Base-by-base conservation (phyloP, 164 flowering plant species). In the Akebia trifoliata region DNA sequence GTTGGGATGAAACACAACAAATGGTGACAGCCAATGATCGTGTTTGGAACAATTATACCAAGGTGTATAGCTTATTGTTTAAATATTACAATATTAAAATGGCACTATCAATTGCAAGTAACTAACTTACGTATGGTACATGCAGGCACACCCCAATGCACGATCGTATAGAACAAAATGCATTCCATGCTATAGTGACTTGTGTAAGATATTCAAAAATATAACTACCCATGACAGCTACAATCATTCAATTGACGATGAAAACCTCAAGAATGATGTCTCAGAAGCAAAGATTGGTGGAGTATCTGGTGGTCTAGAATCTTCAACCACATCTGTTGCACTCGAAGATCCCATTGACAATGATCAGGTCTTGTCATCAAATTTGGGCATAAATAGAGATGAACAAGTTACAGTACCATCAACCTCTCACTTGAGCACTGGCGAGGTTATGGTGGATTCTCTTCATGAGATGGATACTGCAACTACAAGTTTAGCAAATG, bases 21-120 rank as follows among this genome's bases (percentile, higher is more conserved):
- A 80, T 80, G 83, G 82, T 83, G 53, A 65, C 63, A 3, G 85
- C 85, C 44, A 78, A 77, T 45, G 74, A 80, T 54, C 53, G 39
- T 47, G 70, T 73, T 45, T 83, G 89, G 89, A 81, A 81, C 63
- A 73, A 74, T 42, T 78, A 80, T 64, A 59, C 77, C 63, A 77
- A 78, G 85, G 89, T 83, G 28, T 28, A 9, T 25, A 52, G 18
- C 17, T 65, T 32, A 6, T 30, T 35, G n/a, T n/a, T 5, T 24
- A 4, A 21, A 29, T 22, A 6, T 50, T 2, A 4, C 0, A 26
- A 18, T n/a, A 29, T 3, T 31, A 7, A 29, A 21, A 12, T 56
- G 40, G 15, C 12, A 34, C 32, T 57, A 31, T 47, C 26, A 29
- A 47, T 50, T 38, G 48, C 22, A 14, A 12, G 36, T 52, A 26